Base-by-base conservation (phyloP, 805 yeast genomes). In the Metschnikowia borealis region DNA sequence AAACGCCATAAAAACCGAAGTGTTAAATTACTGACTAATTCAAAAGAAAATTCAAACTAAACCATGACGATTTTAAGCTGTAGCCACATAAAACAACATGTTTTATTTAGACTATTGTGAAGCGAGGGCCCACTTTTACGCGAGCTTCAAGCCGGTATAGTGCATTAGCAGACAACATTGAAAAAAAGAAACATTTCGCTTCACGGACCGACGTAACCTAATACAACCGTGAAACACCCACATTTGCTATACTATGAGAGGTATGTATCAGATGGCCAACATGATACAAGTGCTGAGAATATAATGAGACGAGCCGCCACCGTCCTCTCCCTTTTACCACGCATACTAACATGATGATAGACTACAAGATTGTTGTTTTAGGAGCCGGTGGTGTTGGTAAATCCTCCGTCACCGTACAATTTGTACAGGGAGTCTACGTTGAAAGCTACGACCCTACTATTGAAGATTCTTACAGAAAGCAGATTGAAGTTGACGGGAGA, bases 341-440 rank as follows among this genome's bases (percentile, higher is more conserved):
- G 29, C 42, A 15, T 53, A 53, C 56, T 53, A 53, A 53, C 54
- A 47, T 34, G 48, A 38, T 44, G 38, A 42, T 52, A 80, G 97
- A 91, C 64, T 90, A 90, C 67, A 89, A 89, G 64, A 74, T 94
- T 41, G 97, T 89, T 15, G 94, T 92, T 17, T 74, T 92, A 51
- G 99, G 99, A 53, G 96, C 97, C 13, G 97, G 97, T 60, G 97
- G 97, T 69, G 97, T 89, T 7, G 99, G 99, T 60, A 92, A 92
- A 62, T 89, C 97, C 21, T 90, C 96, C 37, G 74, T 92, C 38
- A 90, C 97, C 1, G 96, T 89, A 5, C 96, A 89, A 64, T 91
- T 87, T 63, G 96, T 89, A 3, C 96, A 89, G 65, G 94, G 94
- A 10, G 86, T 87, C 2, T 91, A 89, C 66, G 82, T 89, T 49